A percentile compares a stretch with the other conserved stretches of the same genome.
Evolutionary conservation across 2,329 filamentous ascomycete genomes (phyloP).

Genomic region (Penicillium sp.): DNA sequence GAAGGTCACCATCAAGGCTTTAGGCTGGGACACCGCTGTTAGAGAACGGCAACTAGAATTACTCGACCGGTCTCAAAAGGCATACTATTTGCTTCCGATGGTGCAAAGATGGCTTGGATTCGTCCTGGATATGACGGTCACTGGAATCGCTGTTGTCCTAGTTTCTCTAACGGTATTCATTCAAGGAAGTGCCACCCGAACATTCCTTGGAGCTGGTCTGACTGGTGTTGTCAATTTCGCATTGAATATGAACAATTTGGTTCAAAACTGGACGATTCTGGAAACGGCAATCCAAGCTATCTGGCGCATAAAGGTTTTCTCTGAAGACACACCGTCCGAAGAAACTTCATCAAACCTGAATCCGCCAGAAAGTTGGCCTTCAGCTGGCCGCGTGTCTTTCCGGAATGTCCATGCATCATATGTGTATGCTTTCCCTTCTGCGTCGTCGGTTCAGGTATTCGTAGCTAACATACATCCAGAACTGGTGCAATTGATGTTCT

Average conservation of each 20-base stretch:
- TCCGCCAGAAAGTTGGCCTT: background rate
- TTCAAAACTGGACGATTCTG: conserved; percentile 53
- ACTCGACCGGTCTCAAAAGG: conserved; percentile 53
- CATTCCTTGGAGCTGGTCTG: conserved; percentile 37
- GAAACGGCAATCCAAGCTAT: conserved; percentile 58
- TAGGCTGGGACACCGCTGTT: conserved; percentile 48
- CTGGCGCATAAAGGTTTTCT: conserved; percentile 51
- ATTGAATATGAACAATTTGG: conserved; percentile 50
- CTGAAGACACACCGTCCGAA: conserved; percentile 41
- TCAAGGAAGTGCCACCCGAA: background rate
- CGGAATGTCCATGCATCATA: conserved; percentile 3
- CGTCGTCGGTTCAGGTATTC: background rate
- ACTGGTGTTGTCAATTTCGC: conserved; percentile 44
- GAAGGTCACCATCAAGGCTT: conserved; percentile 53
- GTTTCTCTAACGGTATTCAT: conserved; percentile 47
- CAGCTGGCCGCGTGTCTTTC: background rate
- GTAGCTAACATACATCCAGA: background rate
- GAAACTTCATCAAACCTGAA: conserved; percentile 21
- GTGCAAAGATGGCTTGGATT: conserved; percentile 57
- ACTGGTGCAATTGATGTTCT: conserved; percentile 32
- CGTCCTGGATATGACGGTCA: conserved; percentile 48
- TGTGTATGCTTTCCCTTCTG: background rate
- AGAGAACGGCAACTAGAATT: conserved; percentile 44
- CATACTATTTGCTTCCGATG: conserved; percentile 55
- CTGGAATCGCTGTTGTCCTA: conserved; percentile 46